Conservation (phyloP, 768 basidiomycete genomes). For the Boletus edulis region DNA sequence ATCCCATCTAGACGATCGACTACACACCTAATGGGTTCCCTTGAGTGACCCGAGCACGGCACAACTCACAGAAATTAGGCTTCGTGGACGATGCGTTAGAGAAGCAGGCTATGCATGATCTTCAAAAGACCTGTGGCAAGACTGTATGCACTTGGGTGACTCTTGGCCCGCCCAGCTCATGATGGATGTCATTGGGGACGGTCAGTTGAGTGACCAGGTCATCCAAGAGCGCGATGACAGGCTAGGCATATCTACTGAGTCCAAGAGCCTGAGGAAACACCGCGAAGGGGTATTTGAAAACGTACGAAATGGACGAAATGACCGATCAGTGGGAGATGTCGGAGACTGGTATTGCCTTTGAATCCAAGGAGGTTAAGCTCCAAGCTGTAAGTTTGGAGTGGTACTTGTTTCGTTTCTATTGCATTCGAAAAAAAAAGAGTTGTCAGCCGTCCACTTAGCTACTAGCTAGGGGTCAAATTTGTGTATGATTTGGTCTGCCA, state of each 20-base stretch:
- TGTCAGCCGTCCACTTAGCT: too few species aligned
- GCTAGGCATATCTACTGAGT: constrained; percentile 32
- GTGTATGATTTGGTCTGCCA: neutral
- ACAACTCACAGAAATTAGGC: constrained; percentile 9
- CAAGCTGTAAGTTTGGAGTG: neutral
- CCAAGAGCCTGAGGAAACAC: constrained; percentile 29
- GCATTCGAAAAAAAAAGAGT: too few species aligned
- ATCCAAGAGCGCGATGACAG: constrained; percentile 34
- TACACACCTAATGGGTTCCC: constrained; percentile 23
- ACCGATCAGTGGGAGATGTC: constrained; percentile 40
- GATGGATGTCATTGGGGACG: constrained; percentile 42
- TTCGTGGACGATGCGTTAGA: constrained; percentile 35
- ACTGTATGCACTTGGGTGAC: constrained; percentile 38
- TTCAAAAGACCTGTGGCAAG: constrained; percentile 50
- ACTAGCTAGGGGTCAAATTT: too few species aligned
- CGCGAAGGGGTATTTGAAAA: constrained; percentile 37
- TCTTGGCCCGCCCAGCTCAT: constrained; percentile 45
- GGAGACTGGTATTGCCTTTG: constrained; percentile 33
- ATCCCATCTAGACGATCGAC: constrained; percentile 17
- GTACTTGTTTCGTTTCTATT: too few species aligned
- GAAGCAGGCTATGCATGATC: constrained; percentile 40
- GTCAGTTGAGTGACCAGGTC: constrained; percentile 31
- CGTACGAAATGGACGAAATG: constrained; percentile 36
- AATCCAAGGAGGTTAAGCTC: constrained; percentile 27
- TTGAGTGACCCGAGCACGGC: neutral